phyloP scores from a whole-genome alignment of 2,329 filamentous ascomycete species.

The Trichophyton benhamiae region DNA sequence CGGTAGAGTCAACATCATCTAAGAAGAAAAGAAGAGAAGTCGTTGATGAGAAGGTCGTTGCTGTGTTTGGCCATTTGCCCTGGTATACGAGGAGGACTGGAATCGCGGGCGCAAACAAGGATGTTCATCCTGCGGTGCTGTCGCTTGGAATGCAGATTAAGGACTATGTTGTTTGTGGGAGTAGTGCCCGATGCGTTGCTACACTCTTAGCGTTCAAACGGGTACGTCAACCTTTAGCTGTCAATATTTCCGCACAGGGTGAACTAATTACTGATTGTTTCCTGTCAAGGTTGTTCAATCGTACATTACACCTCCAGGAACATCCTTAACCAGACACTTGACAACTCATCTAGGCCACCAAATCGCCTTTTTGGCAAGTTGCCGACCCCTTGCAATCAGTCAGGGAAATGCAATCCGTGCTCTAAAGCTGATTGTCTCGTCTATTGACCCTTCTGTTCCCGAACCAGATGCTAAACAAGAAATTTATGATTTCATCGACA shows the following conservation, averaged over 20 bases:
- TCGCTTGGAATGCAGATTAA: slow-evolving; percentile 82
- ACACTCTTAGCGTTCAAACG: slow-evolving; percentile 83
- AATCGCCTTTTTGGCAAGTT: slow-evolving; percentile 87
- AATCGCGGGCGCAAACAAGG: slow-evolving; percentile 50
- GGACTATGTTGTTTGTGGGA: slow-evolving; percentile 77
- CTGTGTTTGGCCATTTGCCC: slow-evolving; percentile 75
- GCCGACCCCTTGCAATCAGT: slow-evolving; percentile 87
- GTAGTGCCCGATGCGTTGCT: slow-evolving; percentile 73
- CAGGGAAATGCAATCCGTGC: slow-evolving; percentile 96
- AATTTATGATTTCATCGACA: slow-evolving; percentile 70
- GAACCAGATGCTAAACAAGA: slow-evolving; percentile 71
- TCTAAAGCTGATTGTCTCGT: slow-evolving; percentile 84
- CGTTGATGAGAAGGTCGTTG: slow-evolving; percentile 51
- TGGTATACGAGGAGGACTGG: slow-evolving; percentile 58
- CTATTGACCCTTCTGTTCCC: slow-evolving; percentile 72
- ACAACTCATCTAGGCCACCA: slow-evolving; percentile 87
- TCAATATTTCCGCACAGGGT: background rate
- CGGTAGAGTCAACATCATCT: slow-evolving; percentile 25
- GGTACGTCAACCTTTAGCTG: slow-evolving; percentile 36
- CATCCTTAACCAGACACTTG: slow-evolving; percentile 78
- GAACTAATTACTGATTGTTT: background rate
- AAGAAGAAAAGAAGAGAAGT: slow-evolving; percentile 40
- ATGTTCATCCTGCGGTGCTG: slow-evolving; percentile 75
- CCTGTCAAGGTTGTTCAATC: slow-evolving; percentile 58
- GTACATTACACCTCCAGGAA: slow-evolving; percentile 79